These are phyloP conservation scores for Xylaria arbuscula DNA, from an alignment of 2,329 filamentous ascomycete genomes.

Conservation along the genomic window DNA sequence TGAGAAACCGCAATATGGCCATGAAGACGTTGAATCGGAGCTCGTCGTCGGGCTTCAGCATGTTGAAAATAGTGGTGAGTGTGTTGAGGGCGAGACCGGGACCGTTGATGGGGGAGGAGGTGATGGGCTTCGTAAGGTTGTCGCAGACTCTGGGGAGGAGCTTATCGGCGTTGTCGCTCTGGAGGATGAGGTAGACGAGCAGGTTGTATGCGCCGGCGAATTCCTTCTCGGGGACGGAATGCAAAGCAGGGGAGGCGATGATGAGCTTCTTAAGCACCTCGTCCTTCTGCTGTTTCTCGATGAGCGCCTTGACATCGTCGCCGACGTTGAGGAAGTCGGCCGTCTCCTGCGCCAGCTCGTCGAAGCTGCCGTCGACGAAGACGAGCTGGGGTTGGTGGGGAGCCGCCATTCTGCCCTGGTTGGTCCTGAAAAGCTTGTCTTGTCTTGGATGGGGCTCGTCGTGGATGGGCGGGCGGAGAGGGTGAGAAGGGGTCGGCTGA, in stretches of 20 bases:
- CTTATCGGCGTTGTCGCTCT: conserved; percentile 85
- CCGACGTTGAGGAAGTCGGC: conserved; percentile 91
- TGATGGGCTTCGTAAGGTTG: conserved; percentile 88
- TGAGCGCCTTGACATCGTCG: conserved; percentile 79
- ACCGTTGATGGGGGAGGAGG: conserved; percentile 86
- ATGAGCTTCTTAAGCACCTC: conserved; percentile 92
- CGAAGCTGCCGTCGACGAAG: conserved; percentile 91
- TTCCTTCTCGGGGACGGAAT: conserved; percentile 92
- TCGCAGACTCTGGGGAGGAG: conserved; percentile 89
- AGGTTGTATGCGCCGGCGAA: conserved; percentile 97
- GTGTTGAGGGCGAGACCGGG: conserved; percentile 87
- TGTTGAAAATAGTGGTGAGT: conserved; percentile 96
- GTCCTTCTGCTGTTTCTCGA: conserved; percentile 81
- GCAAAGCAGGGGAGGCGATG: conserved; percentile 79
- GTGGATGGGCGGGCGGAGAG: conserved; percentile 25
- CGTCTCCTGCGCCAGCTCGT: conserved; percentile 93
- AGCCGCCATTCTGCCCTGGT: conserved; percentile 48
- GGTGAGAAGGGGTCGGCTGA: conserved; percentile 30
- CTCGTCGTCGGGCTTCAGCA: conserved; percentile 79
- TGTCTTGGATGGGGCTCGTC: conserved; percentile 23
- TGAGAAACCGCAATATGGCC: conserved; percentile 86
- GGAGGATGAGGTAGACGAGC: conserved; percentile 89
- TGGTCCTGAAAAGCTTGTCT: conserved; percentile 31
- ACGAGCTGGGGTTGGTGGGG: conserved; percentile 66
- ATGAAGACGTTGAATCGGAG: conserved; percentile 91